Base-by-base conservation (phyloP, 257 asterid genomes). In the Ajuga chamaepitys region DNA sequence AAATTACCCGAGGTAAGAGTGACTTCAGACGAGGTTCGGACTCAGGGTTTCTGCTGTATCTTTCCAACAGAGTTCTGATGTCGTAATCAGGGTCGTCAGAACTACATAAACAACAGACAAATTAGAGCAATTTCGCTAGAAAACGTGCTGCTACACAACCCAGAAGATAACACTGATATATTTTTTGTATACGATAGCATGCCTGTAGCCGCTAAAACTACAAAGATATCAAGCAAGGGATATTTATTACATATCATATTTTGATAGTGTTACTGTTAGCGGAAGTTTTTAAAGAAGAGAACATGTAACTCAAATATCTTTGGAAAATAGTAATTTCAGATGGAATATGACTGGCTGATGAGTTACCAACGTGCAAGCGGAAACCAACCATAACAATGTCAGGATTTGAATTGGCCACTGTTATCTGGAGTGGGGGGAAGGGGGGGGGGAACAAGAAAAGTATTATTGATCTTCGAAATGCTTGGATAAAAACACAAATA, bases 31-130 rank as follows among this genome's bases (percentile, higher is more conserved):
- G 94, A 70, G 97, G 88, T 75, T 87, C 96, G 50, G 89, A 70
- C 72, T 93, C 95, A 9, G 97, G 95, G 55, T 75, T 78, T 72
- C 35, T 74, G 75, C 86, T 78, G 75, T 85, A 86, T 75, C 69
- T 86, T 66, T 77, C 87, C 85, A 89, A 61, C 67, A 89, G 66
- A 37, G 53, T 73, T 65, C 70, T 79, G 76, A 93, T 74, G 53
- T 89, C 94, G 62, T 86, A 72, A 58, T 85, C 86, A 11, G 96
- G 84, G 56, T 87, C 95, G 75, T 88, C 92, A 51, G 96, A 89
- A 76, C 99, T 93, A 67, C 72, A 77, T 35, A 52, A 67, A 45
- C 62, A 57, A 22, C 52, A 68, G 55, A 64, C 22, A 24, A 20
- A 58, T 52, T n/a, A 44, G 44, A 30, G 32, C 20, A 48, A 30